Evolutionary conservation across 75 land plant genomes (phyloP).

Genomic region (Larix kaempferi): DNA sequence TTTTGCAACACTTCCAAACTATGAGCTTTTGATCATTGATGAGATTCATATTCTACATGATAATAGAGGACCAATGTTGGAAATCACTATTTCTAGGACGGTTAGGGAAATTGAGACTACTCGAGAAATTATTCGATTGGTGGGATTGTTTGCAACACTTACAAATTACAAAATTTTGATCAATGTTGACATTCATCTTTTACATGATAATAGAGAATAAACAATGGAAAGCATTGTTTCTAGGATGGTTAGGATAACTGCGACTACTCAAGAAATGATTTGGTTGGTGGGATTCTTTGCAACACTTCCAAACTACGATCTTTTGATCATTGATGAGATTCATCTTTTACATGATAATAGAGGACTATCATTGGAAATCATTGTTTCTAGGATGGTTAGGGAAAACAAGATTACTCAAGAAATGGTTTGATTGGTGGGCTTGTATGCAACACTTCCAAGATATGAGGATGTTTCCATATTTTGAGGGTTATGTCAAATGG

Average conservation of each 20-base stretch:
- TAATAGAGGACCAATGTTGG: conserved; percentile 88
- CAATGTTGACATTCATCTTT: too few species aligned
- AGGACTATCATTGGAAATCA: too few species aligned
- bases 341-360: too few species aligned
- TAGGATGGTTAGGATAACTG: too few species aligned
- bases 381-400: conserved; percentile 27
- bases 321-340: too few species aligned
- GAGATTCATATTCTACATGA: conserved; percentile 97
- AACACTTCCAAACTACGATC: conserved; percentile 75
- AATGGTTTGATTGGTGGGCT: conserved; percentile 78
- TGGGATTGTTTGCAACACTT: too few species aligned
- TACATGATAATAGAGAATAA: too few species aligned
- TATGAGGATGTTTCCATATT: conserved; percentile 86
- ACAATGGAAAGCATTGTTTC: too few species aligned
- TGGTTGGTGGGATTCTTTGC: too few species aligned
- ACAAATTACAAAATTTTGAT: too few species aligned
- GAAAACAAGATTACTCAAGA: conserved; percentile 83
- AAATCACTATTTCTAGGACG: conserved; percentile 92
- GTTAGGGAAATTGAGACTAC: too few species aligned
- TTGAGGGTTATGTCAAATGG: conserved; percentile 70
- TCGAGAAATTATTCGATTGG: conserved; percentile 9
- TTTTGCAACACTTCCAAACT: conserved; percentile 39
- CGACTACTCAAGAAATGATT: too few species aligned
- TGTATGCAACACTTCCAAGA: conserved; percentile 13
- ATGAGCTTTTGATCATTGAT: conserved; percentile 87